Base-by-base conservation (phyloP, 805 yeast species). In the Candida koratica region DNA sequence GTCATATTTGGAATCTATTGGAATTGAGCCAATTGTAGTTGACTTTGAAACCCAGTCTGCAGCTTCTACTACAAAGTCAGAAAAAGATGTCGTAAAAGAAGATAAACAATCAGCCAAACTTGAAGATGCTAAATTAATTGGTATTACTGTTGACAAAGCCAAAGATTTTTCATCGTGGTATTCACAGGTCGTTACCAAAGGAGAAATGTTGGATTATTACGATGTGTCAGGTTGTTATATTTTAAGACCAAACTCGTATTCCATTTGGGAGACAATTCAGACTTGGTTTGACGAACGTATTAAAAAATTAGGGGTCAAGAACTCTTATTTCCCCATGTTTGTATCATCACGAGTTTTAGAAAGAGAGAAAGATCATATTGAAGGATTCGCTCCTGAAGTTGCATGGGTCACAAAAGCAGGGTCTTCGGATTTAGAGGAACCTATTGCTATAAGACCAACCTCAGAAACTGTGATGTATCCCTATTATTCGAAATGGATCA, bases 361-460 rank as follows among this genome's bases (percentile, higher is more conserved):
- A 69, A 87, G 81, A 69, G 99, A 93, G 72, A 93, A 93, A 67
- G 99, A 93, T 58, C 99, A 93, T 60, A 79, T 93, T 51, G 98
- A 93, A 66, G 99, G 99, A 29, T 93, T 93, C 61, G 98, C 99
- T 31, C 98, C 99, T 17, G 99, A 93, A 67, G 99, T 93, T 38
- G 99, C 99, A 17, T 93, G 99, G 99, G 98, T 93, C 49, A 93
- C 99, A 38, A 79, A 73, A 54, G 99, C 99, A 37, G 99, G 99
- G 53, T 61, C 69, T 20, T 83, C 95, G 22, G 97, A 93, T 33
- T 74, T 93, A 52, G 98, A 94, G 39, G 98, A 93, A 69, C 97
- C 96, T 53, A 87, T 93, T 54, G 99, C 99, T 44, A 93, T 93
- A 51, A 85, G 99, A 72, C 99, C 99, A 56, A 93, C 99, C 25